A percentile compares a stretch with the other conserved stretches of the same genome.
Conservation (phyloP, 148 eudicot species). For the Rhododendron ferrugineum region DNA sequence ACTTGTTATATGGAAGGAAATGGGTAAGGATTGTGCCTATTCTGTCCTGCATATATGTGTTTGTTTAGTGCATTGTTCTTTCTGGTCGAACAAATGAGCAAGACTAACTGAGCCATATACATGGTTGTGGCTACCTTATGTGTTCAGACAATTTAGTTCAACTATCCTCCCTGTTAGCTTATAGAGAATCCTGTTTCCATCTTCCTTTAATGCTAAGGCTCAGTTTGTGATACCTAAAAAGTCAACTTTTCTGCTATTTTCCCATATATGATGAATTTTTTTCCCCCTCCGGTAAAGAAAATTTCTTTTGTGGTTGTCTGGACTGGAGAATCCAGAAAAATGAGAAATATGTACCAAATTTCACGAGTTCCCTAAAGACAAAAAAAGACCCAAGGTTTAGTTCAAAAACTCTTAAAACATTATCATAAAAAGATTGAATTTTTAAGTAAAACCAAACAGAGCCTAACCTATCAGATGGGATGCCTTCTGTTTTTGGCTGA, state of each 20-base stretch:
- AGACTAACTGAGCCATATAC: background rate
- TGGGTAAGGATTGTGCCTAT: conserved; percentile 53
- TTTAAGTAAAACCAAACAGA: background rate
- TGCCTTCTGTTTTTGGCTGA: background rate
- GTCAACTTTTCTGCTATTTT: background rate
- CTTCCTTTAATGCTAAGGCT: background rate
- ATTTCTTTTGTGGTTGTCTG: background rate
- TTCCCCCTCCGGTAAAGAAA: background rate
- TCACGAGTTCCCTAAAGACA: background rate
- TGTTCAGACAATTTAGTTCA: background rate
- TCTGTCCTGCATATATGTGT: background rate
- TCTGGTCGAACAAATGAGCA: background rate
- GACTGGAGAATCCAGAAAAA: background rate
- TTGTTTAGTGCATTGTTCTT: background rate
- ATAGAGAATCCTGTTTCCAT: background rate
- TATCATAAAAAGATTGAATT: background rate
- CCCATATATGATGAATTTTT: background rate
- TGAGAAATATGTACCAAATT: background rate
- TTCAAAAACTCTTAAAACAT: background rate
- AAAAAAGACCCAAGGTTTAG: background rate
- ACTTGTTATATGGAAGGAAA: conserved; percentile 58
- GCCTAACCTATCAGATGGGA: background rate
- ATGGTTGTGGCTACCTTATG: background rate
- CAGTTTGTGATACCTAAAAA: background rate
- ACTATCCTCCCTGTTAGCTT: background rate